Evolutionary conservation across 139 green algal genomes (phyloP).

Genomic region (Chlorella vulgaris): DNA sequence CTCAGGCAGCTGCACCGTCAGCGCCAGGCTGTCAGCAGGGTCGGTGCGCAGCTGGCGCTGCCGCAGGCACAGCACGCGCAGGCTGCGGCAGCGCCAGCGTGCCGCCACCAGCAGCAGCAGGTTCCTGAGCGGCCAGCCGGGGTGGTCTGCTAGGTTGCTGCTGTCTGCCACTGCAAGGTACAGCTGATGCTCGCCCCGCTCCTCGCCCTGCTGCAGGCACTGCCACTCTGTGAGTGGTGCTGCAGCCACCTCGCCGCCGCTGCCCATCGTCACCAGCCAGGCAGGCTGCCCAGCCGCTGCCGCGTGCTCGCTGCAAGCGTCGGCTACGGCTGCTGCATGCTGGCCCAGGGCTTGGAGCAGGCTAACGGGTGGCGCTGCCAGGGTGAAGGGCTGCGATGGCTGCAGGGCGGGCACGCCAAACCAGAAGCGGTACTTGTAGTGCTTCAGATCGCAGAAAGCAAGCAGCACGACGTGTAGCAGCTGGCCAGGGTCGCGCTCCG

Average conservation of each 20-base stretch:
- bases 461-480: slow-evolving; percentile 73
- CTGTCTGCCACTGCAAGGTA: slow-evolving; percentile 76
- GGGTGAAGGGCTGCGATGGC: slow-evolving; percentile 60
- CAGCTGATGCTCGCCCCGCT: slow-evolving; percentile 13
- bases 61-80: slow-evolving; percentile 80
- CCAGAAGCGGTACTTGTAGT: slow-evolving; percentile 87
- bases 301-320: neutral
- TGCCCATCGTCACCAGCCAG: neutral
- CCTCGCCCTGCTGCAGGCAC: neutral
- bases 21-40: slow-evolving; percentile 40
- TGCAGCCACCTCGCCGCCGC: neutral
- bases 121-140: slow-evolving; percentile 90
- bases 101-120: slow-evolving; percentile 74
- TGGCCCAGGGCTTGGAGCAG: slow-evolving; percentile 14
- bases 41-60: slow-evolving; percentile 45
- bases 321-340: neutral
- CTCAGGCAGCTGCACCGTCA: slow-evolving; percentile 60
- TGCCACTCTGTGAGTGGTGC: slow-evolving; percentile 6
- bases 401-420: slow-evolving; percentile 85
- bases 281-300: neutral
- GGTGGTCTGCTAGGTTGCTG: slow-evolving; percentile 54
- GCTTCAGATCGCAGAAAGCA: slow-evolving; percentile 90
- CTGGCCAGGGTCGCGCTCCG: slow-evolving; percentile 39
- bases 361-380: neutral
- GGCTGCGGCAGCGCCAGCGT: slow-evolving; percentile 13